Evolutionary conservation across 1,139 yeast species (phyloP), one percentile per base, ranked within the genome.

Genomic region (Hansenula sp.): DNA sequence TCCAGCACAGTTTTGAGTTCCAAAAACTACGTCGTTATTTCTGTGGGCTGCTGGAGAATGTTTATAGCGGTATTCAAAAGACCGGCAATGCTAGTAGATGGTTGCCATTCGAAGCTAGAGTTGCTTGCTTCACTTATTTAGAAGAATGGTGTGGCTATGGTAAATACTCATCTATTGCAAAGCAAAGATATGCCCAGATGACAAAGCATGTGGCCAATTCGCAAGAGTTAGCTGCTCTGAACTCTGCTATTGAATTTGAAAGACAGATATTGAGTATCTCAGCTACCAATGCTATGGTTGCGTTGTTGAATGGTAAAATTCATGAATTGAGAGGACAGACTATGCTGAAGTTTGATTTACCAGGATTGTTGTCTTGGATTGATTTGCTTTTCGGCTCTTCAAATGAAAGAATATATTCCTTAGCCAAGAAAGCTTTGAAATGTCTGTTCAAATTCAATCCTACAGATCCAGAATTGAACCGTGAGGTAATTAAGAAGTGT

Each of bases 141-240:
- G 90, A 86, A 52, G 96, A 88, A 59, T 94, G 99, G 99, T 89
- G 96, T 63, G 96, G 96, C 0, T 81, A 79, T 61, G 98, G 98
- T 1, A 84, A 78, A 42, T 71, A 79, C 31, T 72, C 77, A 19
- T 66, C 71, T 1, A 60, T 83, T 4, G 77, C 89, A 5, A 79
- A 79, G 35, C 87, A 84, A 34, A 70, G 97, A 40, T 91, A 89
- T 53, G 64, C 67, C 7, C 61, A 68, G 1, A 90, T 91, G 87
- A 66, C 72, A 12, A 68, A 67, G 38, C 70, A 67, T 24, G 68
- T 74, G 2, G 67, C 68, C 7, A 67, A 63, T 19, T 62, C 68
- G 38, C 72, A 74, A 46, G 84, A 79, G 36, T 57, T 68, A 2
- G 72, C 82, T 0, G 66, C 81, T 1, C 67, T 85, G 13, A 74